Conservation (phyloP, 768 basidiomycete species). For the Tylopilus vinaceipallidus region DNA sequence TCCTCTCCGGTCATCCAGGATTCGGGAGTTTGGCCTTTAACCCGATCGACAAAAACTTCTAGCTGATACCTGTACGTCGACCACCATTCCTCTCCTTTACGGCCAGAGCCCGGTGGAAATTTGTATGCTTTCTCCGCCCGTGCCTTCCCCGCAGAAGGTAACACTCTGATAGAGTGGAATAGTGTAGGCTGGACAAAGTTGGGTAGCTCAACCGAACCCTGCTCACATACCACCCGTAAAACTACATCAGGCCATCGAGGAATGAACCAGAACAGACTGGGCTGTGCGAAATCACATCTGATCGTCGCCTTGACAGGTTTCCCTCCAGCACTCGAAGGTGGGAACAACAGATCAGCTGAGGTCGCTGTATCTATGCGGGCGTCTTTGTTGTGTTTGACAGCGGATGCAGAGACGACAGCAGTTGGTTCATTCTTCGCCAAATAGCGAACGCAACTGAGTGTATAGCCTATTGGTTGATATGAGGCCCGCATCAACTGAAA, state of each 20-base stretch:
- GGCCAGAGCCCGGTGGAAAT: constrained; percentile 28
- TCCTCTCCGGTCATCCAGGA: constrained; percentile 56
- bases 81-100: constrained; percentile 58
- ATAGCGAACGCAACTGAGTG: constrained; percentile 47
- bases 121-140: constrained; percentile 46
- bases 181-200: constrained; percentile 47
- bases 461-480: constrained; percentile 39
- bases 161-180: constrained; percentile 50
- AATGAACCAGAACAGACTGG: constrained; percentile 34
- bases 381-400: constrained; percentile 28
- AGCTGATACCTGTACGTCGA: constrained; percentile 53
- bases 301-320: constrained; percentile 37
- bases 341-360: constrained; percentile 39
- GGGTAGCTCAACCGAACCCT: constrained; percentile 39
- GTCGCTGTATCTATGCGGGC: constrained; percentile 40
- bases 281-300: constrained; percentile 33
- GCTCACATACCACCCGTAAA: constrained; percentile 42
- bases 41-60: constrained; percentile 61
- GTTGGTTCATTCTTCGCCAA: constrained; percentile 43
- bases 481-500: background rate
- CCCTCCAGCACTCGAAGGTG: constrained; percentile 25
- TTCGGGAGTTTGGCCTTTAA: constrained; percentile 49
- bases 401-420: constrained; percentile 39
- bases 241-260: constrained; percentile 37
- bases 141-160: constrained; percentile 29